These are phyloP conservation scores for Babesia gibsoni DNA, from an alignment of 169 alveolate genomes.

Conservation along the genomic window DNA sequence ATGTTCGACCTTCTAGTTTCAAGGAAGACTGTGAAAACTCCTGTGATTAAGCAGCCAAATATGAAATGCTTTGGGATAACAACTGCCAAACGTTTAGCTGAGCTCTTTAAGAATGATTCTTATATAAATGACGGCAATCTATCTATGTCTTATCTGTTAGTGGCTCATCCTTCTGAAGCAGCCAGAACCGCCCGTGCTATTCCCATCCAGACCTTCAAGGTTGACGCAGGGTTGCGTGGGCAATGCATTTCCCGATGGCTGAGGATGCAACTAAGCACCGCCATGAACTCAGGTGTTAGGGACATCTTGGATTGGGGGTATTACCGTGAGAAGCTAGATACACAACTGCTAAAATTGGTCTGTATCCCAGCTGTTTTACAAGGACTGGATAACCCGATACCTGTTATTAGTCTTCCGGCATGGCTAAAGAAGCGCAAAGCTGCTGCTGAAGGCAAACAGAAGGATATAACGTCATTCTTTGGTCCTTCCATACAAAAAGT, in stretches of 20 bases:
- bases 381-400: conserved; percentile 90
- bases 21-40: conserved; percentile 85
- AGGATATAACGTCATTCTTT: conserved; percentile 39
- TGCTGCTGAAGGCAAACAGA: conserved; percentile 62
- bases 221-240: conserved; percentile 75
- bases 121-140: conserved; percentile 77
- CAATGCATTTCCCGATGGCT: conserved; percentile 79
- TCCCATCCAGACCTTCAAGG: conserved; percentile 90
- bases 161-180: conserved; percentile 90
- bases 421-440: conserved; percentile 86
- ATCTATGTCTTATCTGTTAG: conserved; percentile 87
- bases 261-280: conserved; percentile 79
- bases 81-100: conserved; percentile 92
- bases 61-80: conserved; percentile 92
- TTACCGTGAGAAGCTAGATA: conserved; percentile 92
- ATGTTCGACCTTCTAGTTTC: conserved; percentile 91
- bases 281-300: conserved; percentile 83
- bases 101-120: conserved; percentile 84
- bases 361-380: conserved; percentile 95
- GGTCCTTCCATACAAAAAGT: no score
- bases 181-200: conserved; percentile 95
- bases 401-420: conserved; percentile 91
- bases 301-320: conserved; percentile 95
- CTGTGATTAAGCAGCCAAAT: conserved; percentile 89
- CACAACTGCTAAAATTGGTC: conserved; percentile 89